Evolutionary conservation across 2,329 filamentous ascomycete genomes (phyloP), one percentile per base, ranked within the genome.

Genomic region (Arthrobotrys iridis): DNA sequence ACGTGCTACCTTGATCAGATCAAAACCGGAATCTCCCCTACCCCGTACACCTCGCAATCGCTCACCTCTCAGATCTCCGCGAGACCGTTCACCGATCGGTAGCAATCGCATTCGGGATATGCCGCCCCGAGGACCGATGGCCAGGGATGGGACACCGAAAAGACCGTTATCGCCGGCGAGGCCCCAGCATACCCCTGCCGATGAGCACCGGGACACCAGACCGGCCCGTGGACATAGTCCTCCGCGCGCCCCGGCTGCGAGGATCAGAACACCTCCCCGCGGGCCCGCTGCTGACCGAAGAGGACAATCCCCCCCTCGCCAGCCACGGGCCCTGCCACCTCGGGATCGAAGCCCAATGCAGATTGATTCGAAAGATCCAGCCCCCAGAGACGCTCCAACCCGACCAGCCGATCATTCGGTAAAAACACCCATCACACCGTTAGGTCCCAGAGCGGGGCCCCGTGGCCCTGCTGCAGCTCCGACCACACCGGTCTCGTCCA

Each of bases 401-500:
- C 52, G 63, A 8, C 63, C 71, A 7, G 28, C 30, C 7, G 62
- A 62, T 20, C 57, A 57, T 10, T 35, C 30, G 4, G 20, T 26
- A 4, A 67, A 68, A 37, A 37, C 63, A 3, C 71, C 55, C 6
- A 30, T 48, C 18, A 74, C 57, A 13, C 55, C 70, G 4, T 18
- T 55, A 0, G 62, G 58, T 2, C 48, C 68, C 8, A 66, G 52
- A 45, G 43, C 62, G 13, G 59, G 10, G 4, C 45, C 28, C 50
- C 24, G 59, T 35, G 48, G 64, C 37, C 50, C 50, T 2, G 46
- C 62, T 1, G 28, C 59, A 48, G 45, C 22, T 22, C 58, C 55
- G 5, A 33, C 43, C 4, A 74, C 77, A 84, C 83, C 83, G 66
- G 81, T 82, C 28, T 77, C 84, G 63, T 83, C 85, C 78, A 20